Conservation (phyloP, 345 rosid species). For the Rhodamnia argentea region DNA sequence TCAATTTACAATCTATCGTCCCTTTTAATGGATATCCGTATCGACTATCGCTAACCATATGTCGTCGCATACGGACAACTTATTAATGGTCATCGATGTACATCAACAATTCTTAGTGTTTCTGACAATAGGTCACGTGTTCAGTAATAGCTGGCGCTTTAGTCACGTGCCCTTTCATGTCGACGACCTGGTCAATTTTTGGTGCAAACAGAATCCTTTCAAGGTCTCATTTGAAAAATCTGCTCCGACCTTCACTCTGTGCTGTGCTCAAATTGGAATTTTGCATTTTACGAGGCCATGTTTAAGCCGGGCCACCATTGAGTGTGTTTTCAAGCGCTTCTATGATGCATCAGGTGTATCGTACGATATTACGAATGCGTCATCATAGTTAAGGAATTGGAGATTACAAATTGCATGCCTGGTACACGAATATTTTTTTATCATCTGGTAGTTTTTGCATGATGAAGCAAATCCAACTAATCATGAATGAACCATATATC, state of each 20-base stretch:
- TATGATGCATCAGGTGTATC: background rate
- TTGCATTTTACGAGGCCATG: background rate
- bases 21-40: too few relatives aligned
- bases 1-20: too few relatives aligned
- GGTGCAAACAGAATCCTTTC: too few relatives aligned
- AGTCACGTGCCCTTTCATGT: too few relatives aligned
- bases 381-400: background rate
- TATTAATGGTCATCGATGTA: too few relatives aligned
- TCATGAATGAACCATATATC: background rate
- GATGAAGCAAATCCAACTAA: background rate
- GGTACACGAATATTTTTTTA: background rate
- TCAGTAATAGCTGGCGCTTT: too few relatives aligned
- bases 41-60: too few relatives aligned
- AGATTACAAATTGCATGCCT: background rate
- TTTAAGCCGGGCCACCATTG: background rate
- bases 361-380: background rate
- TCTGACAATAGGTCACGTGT: too few relatives aligned
- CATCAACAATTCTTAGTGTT: too few relatives aligned
- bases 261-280: background rate
- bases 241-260: background rate
- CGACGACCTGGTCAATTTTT: too few relatives aligned
- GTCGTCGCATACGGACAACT: too few relatives aligned
- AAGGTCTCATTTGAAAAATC: background rate
- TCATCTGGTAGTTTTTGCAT: background rate
- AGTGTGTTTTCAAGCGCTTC: background rate